A percentile compares a stretch with the other conserved stretches of the same genome.
Evolutionary conservation across 129 eudicot species (phyloP).

Genomic region (Lactuca saligna): DNA sequence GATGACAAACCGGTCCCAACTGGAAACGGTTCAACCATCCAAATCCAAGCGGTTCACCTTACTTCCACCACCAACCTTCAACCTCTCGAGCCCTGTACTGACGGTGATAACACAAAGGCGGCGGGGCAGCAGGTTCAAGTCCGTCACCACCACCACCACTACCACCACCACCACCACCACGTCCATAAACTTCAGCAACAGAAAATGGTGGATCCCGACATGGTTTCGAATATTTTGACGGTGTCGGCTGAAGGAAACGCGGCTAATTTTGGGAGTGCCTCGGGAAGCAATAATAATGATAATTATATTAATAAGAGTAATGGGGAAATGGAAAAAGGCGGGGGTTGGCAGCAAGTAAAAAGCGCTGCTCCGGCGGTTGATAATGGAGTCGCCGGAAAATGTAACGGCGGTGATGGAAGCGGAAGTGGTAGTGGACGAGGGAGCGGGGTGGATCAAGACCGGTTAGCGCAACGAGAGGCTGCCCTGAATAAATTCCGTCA

Average conservation of each 20-base stretch:
- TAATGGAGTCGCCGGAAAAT: constrained; percentile 37
- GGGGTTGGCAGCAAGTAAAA: constrained; percentile 40
- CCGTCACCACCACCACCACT: constrained; percentile 58
- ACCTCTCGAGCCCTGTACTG: constrained; percentile 26
- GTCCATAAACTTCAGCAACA: constrained; percentile 41
- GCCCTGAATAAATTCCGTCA: constrained; percentile 63
- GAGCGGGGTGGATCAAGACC: constrained; percentile 32
- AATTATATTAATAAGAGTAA: constrained; percentile 32
- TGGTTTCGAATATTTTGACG: constrained; percentile 32
- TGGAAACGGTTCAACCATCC: background rate
- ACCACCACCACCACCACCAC: constrained; percentile 52
- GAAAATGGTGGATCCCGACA: constrained; percentile 31
- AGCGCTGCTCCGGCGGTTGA: constrained; percentile 38
- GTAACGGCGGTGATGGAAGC: constrained; percentile 35
- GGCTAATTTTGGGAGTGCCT: constrained; percentile 60
- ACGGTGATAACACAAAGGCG: constrained; percentile 17
- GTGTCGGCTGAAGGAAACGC: constrained; percentile 56
- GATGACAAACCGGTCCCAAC: constrained; percentile 44
- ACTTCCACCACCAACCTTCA: constrained; percentile 22
- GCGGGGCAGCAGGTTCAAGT: constrained; percentile 31
- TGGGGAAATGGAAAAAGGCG: constrained; percentile 52
- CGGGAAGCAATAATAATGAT: constrained; percentile 49
- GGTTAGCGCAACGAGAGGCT: constrained; percentile 49
- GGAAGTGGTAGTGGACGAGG: constrained; percentile 40
- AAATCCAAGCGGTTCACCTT: constrained; percentile 13